Percentiles rank a stretch among this genome's conserved stretches.
Evolutionary conservation across 2,329 filamentous ascomycete genomes (phyloP).

Genomic region (Diaporthe sp.): DNA sequence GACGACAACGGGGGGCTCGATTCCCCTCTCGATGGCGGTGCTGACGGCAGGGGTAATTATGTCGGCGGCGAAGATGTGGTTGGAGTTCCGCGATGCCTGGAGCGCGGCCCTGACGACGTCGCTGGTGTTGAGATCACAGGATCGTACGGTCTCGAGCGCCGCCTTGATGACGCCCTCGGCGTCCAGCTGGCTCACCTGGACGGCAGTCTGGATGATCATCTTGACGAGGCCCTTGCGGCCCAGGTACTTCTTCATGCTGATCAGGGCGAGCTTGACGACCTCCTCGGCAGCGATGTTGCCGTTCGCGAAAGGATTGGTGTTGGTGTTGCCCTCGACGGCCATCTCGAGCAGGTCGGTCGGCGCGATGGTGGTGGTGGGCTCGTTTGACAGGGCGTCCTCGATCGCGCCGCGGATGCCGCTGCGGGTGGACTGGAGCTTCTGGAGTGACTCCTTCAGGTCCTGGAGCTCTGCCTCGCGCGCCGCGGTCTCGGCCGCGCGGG

Average conservation of each 20-base stretch:
- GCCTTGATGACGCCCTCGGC: not conserved
- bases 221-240: not conserved
- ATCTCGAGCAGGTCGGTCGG: not conserved
- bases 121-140: not conserved
- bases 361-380: not conserved
- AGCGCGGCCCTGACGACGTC: not conserved
- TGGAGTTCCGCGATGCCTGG: not conserved
- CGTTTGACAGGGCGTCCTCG: not conserved
- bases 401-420: not conserved
- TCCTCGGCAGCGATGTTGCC: not conserved
- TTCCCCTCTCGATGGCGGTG: not conserved
- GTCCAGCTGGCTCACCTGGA: not conserved
- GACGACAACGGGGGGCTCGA: not conserved
- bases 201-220: not conserved
- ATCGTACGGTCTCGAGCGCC: not conserved
- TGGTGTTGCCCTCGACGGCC: not conserved
- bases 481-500: not conserved
- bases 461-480: not conserved
- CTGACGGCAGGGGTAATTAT: not conserved
- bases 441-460: not conserved
- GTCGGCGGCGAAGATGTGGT: not conserved
- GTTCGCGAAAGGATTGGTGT: not conserved
- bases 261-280: not conserved
- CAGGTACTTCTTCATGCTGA: not conserved
- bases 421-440: not conserved